phyloP scores from a whole-genome alignment of 2,329 filamentous ascomycete species.

The Dothideomycetes sp. region DNA sequence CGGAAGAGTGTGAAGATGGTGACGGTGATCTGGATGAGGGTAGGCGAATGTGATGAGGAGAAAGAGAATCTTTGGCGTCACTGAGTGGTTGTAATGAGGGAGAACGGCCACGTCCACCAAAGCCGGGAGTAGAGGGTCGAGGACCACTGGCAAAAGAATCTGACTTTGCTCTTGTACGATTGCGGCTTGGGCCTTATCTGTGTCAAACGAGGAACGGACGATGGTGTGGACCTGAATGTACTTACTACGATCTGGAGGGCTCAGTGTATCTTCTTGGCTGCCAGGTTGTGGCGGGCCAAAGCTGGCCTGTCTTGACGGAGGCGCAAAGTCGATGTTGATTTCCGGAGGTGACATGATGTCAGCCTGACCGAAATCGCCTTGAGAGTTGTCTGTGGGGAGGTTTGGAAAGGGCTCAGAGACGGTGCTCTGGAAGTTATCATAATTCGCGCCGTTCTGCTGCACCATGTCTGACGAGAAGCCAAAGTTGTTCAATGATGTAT shows the following conservation, averaged over 20 bases:
- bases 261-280: conserved; percentile 68
- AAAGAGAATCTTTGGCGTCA: conserved; percentile 24
- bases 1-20: conserved; percentile 29
- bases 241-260: conserved; percentile 60
- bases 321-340: conserved; percentile 89
- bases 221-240: background rate
- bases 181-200: conserved; percentile 30
- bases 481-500: conserved; percentile 34
- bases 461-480: conserved; percentile 37
- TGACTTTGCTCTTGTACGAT: conserved; percentile 48
- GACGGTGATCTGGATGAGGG: conserved; percentile 34
- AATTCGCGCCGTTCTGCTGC: conserved; percentile 33
- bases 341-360: conserved; percentile 81
- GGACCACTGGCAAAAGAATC: conserved; percentile 41
- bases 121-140: conserved; percentile 30
- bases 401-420: conserved; percentile 41
- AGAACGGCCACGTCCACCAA: conserved; percentile 21
- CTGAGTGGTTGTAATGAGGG: conserved; percentile 21
- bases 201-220: conserved; percentile 2
- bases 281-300: conserved; percentile 56
- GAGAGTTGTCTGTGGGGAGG: no score
- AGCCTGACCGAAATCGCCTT: conserved; percentile 53
- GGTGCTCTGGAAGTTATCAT: conserved; percentile 24
- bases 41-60: conserved; percentile 29
- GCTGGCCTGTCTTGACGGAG: conserved; percentile 54